Base-by-base conservation (phyloP, 192 early-diverging fungal species). In the Chytriomyces confervae region DNA sequence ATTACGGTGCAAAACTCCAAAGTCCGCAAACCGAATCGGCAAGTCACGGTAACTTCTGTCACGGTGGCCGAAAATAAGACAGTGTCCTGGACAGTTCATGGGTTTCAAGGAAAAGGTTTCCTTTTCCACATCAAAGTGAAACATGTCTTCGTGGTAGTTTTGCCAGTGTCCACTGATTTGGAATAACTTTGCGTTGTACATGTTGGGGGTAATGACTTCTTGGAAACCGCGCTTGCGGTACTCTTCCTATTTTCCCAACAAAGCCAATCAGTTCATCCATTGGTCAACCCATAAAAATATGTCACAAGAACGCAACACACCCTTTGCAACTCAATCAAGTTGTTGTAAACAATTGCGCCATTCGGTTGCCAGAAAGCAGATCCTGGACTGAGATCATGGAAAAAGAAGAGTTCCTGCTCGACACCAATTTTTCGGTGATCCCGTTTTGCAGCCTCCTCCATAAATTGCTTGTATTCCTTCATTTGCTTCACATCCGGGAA, bases 381-480 rank as follows among this genome's bases (percentile, higher is more conserved):
- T 18, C 97, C 97, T 36, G 97, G 96, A 76, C 91, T 93, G 51
- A 97, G 85, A 65, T 97, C 94, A 75, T 96, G 91, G 91, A 97
- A 95, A 85, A 99, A 98, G 92, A 96, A 99, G 72, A 99, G 91
- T 80, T 99, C 97, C 87, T 99, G 97, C 83, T 97, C 94, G 84
- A 85, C 83, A 66, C 97, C 97, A 73, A 99, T 95, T 86, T 94
- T 96, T 76, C 95, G 93, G 85, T 97, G 96, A 82, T 97, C 95
- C 75, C 95, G 90, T 90, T 95, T 96, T 43, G 93, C 92, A n/a
- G 96, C 96, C 85, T 97, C 97, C 75, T 93, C 96, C 81, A 99
- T 79, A 83, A 99, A 97, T 80, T 93, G 87, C 82, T 95, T 94
- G 83, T 96, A 92, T 85, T 97, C 92, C 65, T 93, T 92, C 94